Evolutionary conservation across 2,329 filamentous ascomycete genomes (phyloP).

Genomic region (Neofusicoccum parvum): DNA sequence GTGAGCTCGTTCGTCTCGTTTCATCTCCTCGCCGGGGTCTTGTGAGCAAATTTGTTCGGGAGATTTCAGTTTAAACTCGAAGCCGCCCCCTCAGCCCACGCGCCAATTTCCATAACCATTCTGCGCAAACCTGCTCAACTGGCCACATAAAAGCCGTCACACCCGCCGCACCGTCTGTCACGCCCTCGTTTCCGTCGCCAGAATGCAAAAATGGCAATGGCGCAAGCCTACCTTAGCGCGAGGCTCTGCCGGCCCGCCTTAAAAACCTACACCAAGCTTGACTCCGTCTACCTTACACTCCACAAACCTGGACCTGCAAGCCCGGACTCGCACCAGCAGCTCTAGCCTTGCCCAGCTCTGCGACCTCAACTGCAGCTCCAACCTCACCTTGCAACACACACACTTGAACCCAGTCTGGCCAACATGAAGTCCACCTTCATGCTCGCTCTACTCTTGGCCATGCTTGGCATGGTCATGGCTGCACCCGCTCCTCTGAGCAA

Average conservation of each 20-base stretch:
- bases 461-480: neutral
- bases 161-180: neutral
- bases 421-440: neutral
- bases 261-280: neutral
- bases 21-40: neutral
- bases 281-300: neutral
- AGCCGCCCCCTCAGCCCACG: neutral
- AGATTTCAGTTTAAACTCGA: neutral
- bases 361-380: neutral
- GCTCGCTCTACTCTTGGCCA: neutral
- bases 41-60: neutral
- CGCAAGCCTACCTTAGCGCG: too few species aligned
- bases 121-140: slow-evolving; percentile 9
- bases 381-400: too few species aligned
- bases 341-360: too few species aligned
- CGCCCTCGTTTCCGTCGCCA: too few species aligned
- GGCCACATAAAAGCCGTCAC: neutral
- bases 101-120: neutral
- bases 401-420: too few species aligned
- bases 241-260: neutral
- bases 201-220: too few species aligned
- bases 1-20: neutral
- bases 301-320: too few species aligned
- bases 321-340: neutral
- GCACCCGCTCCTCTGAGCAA: too few species aligned